phyloP scores from a whole-genome alignment of 768 basidiomycete genomes.

The Trichaptum fuscoviolaceum region DNA sequence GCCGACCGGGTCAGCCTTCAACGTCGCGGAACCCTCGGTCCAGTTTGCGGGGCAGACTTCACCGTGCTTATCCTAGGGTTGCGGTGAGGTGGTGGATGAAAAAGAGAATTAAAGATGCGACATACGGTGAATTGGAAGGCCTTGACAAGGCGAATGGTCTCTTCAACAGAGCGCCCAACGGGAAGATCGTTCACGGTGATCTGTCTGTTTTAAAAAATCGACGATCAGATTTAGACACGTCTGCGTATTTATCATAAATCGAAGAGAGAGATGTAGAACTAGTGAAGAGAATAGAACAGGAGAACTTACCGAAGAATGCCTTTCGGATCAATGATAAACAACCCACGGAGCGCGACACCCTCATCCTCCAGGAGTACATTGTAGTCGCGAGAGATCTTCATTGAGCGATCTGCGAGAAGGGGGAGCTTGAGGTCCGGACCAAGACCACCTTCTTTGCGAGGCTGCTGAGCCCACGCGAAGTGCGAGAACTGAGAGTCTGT shows the following conservation, averaged over 20 bases:
- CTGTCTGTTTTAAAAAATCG: constrained; percentile 42
- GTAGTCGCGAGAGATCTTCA: constrained; percentile 79
- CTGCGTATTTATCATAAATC: constrained; percentile 6
- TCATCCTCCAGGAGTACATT: constrained; percentile 85
- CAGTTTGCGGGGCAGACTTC: constrained; percentile 94
- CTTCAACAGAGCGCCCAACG: constrained; percentile 93
- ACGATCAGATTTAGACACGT: constrained; percentile 1
- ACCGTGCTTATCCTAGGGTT: constrained; percentile 83
- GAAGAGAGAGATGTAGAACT: no score
- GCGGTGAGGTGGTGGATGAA: no score
- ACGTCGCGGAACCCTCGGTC: constrained; percentile 76
- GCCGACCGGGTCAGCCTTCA: constrained; percentile 71
- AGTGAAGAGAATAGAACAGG: constrained; percentile 2
- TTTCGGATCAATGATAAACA: constrained; percentile 85
- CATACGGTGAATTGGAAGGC: constrained; percentile 88
- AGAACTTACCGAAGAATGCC: constrained; percentile 56
- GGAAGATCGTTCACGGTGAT: constrained; percentile 90
- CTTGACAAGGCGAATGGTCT: constrained; percentile 85
- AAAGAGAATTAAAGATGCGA: no score
- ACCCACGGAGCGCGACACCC: constrained; percentile 82
- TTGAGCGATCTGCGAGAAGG: constrained; percentile 72
- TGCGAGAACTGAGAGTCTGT: constrained; percentile 90
- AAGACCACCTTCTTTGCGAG: constrained; percentile 82
- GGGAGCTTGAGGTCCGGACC: constrained; percentile 86
- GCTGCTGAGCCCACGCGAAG: constrained; percentile 79